A percentile compares a stretch with the other conserved stretches of the same genome.
Evolutionary conservation across 2,329 filamentous ascomycete genomes (phyloP).

Genomic region (Exophiala aquamarina): DNA sequence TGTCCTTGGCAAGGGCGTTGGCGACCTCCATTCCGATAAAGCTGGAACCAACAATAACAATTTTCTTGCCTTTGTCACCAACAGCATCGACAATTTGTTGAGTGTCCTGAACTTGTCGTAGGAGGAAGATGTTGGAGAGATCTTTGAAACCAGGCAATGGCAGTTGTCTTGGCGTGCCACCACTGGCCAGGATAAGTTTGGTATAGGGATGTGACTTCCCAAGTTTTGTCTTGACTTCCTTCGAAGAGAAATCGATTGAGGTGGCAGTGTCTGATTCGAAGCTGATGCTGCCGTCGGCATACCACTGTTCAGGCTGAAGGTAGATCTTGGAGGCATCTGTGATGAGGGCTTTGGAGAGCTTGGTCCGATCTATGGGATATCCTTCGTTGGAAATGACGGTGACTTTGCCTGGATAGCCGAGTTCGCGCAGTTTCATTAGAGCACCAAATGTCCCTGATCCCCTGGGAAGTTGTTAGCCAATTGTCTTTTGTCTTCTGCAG

Average conservation of each 20-base stretch:
- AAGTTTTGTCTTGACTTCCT: slow-evolving; percentile 71
- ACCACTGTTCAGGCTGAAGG: slow-evolving; percentile 76
- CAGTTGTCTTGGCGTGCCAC: slow-evolving; percentile 72
- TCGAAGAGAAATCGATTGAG: slow-evolving; percentile 71
- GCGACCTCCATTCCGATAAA: slow-evolving; percentile 99
- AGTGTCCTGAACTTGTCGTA: slow-evolving; percentile 75
- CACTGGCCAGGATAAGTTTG: slow-evolving; percentile 88
- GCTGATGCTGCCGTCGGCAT: slow-evolving; percentile 61
- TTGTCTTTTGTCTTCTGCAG: slow-evolving; percentile 3
- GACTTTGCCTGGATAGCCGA: slow-evolving; percentile 76
- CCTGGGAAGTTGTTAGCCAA: slow-evolving; percentile 38
- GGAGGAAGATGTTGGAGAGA: slow-evolving; percentile 80
- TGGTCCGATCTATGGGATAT: slow-evolving; percentile 87
- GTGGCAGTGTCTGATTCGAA: slow-evolving; percentile 63
- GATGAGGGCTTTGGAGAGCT: slow-evolving; percentile 90
- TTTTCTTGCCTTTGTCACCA: slow-evolving; percentile 78
- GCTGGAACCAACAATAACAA: slow-evolving; percentile 86
- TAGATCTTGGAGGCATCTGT: slow-evolving; percentile 76
- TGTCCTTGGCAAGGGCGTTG: slow-evolving; percentile 74
- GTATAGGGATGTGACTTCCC: slow-evolving; percentile 74
- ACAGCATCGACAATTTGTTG: slow-evolving; percentile 77
- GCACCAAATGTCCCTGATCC: slow-evolving; percentile 81
- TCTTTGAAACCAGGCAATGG: slow-evolving; percentile 84
- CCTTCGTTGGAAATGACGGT: slow-evolving; percentile 85
- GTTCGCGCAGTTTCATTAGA: slow-evolving; percentile 77